Evolutionary conservation across 1,284 basidiomycete genomes (phyloP), one percentile per base, ranked within the genome.

Genomic region (Waitea zeae): DNA sequence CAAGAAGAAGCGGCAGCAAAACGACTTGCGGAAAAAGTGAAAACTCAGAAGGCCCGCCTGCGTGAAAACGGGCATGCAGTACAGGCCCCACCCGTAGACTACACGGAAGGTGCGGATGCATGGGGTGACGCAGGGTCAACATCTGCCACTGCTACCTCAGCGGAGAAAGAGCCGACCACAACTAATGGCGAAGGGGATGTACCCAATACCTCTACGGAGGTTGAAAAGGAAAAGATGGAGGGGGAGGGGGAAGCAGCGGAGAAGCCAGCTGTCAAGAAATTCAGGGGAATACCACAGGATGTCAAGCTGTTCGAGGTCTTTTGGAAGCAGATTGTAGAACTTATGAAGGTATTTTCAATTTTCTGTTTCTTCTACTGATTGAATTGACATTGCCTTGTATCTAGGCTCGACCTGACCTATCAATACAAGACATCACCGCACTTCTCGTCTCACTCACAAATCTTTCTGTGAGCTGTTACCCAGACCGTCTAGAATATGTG

Each of bases 301-400:
- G 89, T 92, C 20, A 81, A 78, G 47, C 55, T 96, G 36, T 96
- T 96, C 43, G 92, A 96, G 52, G 87, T 96, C 9, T 96, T 96
- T 55, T 96, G 90, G 92, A 78, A 86, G 43, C 92, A 96, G 53
- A 84, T 96, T n/a, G 89, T 95, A 5, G 81, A 92, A 50, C 70
- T 96, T 22, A 90, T 96, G 62, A 90, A 90, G 69, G 88, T 84
- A 38, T 15, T 57, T 48, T 11, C 12, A n/a, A 17, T 17, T 4
- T 28, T 17, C 12, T 14, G 20, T 37, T n/a, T 37, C 28, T 9
- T 33, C 13, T 33, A 31, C 24, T 44, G 12, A 38, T 15, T 31
- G 33, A n/a, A 12, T 37, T 18, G 17, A n/a, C 44, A n/a, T n/a
- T n/a, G n/a, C n/a, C n/a, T n/a, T n/a, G n/a, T n/a, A n/a, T n/a